Evolutionary conservation across 805 yeast species (phyloP).

Genomic region (Wickerhamomyces hampshirensis): DNA sequence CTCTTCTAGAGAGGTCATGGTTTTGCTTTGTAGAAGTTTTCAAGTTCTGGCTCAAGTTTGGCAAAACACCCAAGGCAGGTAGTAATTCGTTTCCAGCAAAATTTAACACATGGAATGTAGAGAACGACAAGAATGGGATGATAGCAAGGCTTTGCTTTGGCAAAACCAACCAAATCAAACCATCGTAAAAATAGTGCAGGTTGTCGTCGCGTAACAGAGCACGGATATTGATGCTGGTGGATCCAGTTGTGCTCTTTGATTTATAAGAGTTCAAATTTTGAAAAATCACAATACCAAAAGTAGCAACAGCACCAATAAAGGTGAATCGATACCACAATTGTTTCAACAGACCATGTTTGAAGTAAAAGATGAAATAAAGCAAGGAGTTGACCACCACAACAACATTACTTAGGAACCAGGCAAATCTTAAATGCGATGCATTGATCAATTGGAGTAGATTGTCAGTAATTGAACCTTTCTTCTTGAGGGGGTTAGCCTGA

Average conservation of each 20-base stretch:
- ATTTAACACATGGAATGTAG: constrained; percentile 76
- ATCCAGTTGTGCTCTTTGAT: constrained; percentile 20
- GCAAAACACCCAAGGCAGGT: constrained; percentile 44
- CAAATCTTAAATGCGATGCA: constrained; percentile 47
- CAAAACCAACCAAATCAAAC: constrained; percentile 47
- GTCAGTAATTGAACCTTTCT: not conserved
- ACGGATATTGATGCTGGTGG: constrained; percentile 16
- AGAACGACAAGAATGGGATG: constrained; percentile 71
- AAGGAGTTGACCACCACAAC: constrained; percentile 38
- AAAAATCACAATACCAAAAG: constrained; percentile 72
- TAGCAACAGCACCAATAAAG: constrained; percentile 58
- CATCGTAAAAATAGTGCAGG: constrained; percentile 62
- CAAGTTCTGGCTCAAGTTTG: constrained; percentile 27
- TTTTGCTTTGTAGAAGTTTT: constrained; percentile 43
- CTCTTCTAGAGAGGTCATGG: constrained; percentile 54
- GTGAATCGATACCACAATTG: constrained; percentile 51
- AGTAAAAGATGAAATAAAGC: constrained; percentile 33
- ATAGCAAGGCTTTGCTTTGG: constrained; percentile 57
- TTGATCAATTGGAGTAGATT: not conserved
- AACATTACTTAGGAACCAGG: constrained; percentile 70
- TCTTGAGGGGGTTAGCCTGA: too few species aligned
- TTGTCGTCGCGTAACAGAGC: constrained; percentile 55
- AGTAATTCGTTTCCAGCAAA: constrained; percentile 62
- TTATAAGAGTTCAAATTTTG: constrained; percentile 40
- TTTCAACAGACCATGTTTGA: constrained; percentile 31